Percentiles rank a stretch among this genome's conserved stretches.
Conservation (phyloP, 495 filamentous ascomycete genomes). For the Tuber indicum region DNA sequence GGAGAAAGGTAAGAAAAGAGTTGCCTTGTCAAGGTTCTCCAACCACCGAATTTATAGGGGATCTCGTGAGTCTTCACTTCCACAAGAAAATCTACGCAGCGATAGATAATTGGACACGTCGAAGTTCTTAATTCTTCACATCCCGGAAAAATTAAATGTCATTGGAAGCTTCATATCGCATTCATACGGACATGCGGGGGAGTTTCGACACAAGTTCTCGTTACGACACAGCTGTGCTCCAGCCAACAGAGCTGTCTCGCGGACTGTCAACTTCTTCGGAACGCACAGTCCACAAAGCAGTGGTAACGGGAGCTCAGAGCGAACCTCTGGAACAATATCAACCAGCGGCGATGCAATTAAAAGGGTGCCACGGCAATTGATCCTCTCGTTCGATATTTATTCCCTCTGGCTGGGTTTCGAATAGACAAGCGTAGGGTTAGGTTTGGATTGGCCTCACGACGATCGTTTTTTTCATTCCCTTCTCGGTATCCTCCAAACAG, state of each 20-base stretch:
- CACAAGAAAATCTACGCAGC: neutral
- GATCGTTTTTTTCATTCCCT: neutral
- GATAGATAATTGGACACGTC: conserved; percentile 4
- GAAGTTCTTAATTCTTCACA: neutral
- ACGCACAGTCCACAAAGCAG: neutral
- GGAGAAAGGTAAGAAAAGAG: neutral
- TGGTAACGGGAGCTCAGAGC: neutral
- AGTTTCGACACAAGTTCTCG: conserved; percentile 1
- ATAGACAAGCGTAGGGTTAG: neutral
- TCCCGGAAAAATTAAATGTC: neutral
- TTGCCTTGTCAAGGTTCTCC: conserved; percentile 35
- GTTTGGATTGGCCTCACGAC: neutral
- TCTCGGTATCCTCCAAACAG: neutral
- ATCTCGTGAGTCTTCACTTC: neutral
- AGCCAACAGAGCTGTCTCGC: neutral
- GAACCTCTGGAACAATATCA: neutral
- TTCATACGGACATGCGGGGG: conserved; percentile 1
- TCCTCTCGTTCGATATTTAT: neutral
- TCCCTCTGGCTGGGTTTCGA: neutral
- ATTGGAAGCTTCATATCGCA: conserved; percentile 4
- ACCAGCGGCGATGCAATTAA: neutral
- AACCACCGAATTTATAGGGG: conserved; percentile 39
- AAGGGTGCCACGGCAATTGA: conserved; percentile 3
- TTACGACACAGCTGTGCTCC: neutral
- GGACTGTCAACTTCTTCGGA: neutral